Conservation (phyloP, 169 alveolate species). For the Neospora caninum region DNA sequence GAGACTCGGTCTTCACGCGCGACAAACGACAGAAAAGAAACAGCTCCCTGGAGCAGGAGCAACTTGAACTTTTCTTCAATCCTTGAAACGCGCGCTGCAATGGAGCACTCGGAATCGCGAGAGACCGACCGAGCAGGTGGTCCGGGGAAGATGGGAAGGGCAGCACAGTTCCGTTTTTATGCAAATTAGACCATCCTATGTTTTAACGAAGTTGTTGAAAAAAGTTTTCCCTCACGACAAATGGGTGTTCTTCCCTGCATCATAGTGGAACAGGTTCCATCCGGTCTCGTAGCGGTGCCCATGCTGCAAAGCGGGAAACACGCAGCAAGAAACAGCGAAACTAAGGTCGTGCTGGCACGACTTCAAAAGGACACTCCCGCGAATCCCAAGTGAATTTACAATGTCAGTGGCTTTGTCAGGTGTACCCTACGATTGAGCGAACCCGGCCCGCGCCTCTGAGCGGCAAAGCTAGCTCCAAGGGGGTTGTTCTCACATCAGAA, state of each 20-base stretch:
- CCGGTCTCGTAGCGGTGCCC: conserved; percentile 59
- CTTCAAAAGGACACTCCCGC: no score
- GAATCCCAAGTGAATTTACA: no score
- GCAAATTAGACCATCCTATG: not conserved
- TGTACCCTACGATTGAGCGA: no score
- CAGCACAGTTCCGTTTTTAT: not conserved
- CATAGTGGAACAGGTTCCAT: conserved; percentile 60
- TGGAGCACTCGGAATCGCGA: not conserved
- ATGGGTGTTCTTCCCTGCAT: conserved; percentile 39
- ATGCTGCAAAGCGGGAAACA: conserved; percentile 35
- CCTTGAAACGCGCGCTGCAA: not conserved
- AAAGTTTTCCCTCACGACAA: conserved; percentile 25
- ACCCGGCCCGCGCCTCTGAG: no score
- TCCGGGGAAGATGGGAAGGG: not conserved
- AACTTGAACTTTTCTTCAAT: not conserved
- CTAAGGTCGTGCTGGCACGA: not conserved
- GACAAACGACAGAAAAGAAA: not conserved
- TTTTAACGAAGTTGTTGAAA: not conserved
- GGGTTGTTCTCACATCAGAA: no score
- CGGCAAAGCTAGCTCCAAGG: no score
- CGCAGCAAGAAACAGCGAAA: not conserved
- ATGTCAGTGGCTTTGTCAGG: no score
- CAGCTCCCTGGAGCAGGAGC: not conserved
- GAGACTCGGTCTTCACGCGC: no score
- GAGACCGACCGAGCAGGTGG: not conserved